Conservation (phyloP, 2,329 filamentous ascomycete species). For the Cercospora sp. region DNA sequence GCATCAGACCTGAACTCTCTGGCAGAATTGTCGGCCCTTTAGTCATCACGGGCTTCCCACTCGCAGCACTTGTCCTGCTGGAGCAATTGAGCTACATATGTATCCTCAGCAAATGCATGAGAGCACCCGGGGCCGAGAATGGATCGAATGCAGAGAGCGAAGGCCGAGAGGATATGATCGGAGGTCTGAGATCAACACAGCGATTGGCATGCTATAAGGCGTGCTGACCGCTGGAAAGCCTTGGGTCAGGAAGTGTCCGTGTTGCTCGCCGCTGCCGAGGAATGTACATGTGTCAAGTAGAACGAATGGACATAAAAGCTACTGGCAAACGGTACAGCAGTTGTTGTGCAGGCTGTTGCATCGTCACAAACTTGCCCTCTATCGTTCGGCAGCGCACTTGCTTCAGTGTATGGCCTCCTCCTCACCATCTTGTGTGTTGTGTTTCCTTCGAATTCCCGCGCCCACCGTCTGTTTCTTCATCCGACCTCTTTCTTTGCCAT, state of each 20-base stretch:
- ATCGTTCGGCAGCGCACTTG: background rate
- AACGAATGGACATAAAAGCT: background rate
- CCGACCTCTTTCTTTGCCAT: background rate
- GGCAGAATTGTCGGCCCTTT: background rate
- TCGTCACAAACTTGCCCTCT: background rate
- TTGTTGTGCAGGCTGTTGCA: background rate
- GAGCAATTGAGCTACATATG: background rate
- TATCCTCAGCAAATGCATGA: background rate
- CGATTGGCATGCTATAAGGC: background rate
- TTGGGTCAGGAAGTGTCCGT: background rate
- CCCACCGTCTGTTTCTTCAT: background rate
- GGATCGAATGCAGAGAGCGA: background rate
- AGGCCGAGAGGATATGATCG: background rate
- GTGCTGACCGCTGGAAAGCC: background rate
- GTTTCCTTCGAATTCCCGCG: background rate
- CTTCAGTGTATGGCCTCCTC: background rate
- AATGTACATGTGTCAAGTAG: background rate
- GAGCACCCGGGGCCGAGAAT: background rate
- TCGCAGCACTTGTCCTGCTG: background rate
- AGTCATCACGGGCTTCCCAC: background rate
- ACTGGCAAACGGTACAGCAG: background rate
- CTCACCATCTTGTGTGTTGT: background rate
- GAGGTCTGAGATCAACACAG: background rate
- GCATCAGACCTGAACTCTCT: background rate
- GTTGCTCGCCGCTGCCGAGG: background rate